Evolutionary conservation across 2,329 filamentous ascomycete genomes (phyloP).

Genomic region (Alternaria brassicae): DNA sequence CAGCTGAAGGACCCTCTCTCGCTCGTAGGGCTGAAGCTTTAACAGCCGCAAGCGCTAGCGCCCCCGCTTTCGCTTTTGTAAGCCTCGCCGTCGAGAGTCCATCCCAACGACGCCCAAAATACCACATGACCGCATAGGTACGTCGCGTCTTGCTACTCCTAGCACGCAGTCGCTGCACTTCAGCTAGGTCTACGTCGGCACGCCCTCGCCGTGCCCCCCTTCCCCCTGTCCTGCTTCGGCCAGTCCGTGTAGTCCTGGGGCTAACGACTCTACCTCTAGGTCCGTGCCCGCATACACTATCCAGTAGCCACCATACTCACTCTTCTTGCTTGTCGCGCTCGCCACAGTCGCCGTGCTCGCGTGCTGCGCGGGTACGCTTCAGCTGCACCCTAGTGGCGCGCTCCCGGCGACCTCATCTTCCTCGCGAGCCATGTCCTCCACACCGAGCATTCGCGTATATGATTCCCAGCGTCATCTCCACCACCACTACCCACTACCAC

Average conservation of each 20-base stretch:
- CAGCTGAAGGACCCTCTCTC: conserved; percentile 15
- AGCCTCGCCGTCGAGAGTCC: conserved; percentile 25
- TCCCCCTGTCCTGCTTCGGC: conserved; percentile 39
- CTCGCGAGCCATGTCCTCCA: conserved; percentile 44
- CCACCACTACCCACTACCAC: conserved; percentile 45
- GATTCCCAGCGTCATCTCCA: conserved; percentile 53
- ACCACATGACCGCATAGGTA: conserved; percentile 12
- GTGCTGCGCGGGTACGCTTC: conserved; percentile 39
- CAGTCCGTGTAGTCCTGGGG: conserved; percentile 15
- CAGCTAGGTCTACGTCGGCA: conserved; percentile 13
- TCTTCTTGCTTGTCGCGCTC: conserved; percentile 28
- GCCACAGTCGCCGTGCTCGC: conserved; percentile 39
- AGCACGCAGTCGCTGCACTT: conserved; percentile 9
- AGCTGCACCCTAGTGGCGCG: conserved; percentile 46
- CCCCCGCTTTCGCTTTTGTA: conserved; percentile 22
- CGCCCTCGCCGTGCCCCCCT: conserved; percentile 12
- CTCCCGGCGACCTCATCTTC: conserved; percentile 29
- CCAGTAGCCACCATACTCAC: conserved; percentile 22
- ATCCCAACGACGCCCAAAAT: conserved; percentile 19
- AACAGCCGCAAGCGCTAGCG: conserved; percentile 18
- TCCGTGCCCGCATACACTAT: conserved; percentile 28
- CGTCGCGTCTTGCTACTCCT: conserved; percentile 12
- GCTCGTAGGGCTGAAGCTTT: conserved; percentile 8
- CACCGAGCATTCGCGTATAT: conserved; percentile 54
- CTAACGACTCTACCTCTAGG: conserved; percentile 19